Percentiles rank a stretch among this genome's conserved stretches.
These are phyloP conservation scores for Fusarium sp. DNA, from an alignment of 2,329 filamentous ascomycete genomes.

Conservation along the genomic window DNA sequence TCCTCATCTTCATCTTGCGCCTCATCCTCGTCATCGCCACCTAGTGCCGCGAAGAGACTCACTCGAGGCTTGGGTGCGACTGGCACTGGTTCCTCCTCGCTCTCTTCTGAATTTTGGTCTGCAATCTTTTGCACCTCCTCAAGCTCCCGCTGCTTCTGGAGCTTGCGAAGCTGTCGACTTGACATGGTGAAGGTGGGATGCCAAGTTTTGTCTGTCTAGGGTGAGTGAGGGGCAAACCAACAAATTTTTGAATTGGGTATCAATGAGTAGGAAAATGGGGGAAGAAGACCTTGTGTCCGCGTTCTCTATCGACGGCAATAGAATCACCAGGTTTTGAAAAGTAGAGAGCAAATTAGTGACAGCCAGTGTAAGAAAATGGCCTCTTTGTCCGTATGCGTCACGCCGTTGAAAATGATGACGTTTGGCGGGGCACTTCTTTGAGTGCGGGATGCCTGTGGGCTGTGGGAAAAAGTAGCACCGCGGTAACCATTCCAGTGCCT, in stretches of 20 bases:
- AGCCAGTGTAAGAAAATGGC: neutral
- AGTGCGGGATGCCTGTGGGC: neutral
- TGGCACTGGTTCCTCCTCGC: constrained; percentile 53
- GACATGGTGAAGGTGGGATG: constrained; percentile 59
- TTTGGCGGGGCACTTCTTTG: constrained; percentile 40
- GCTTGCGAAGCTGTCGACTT: constrained; percentile 66
- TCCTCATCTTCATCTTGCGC: constrained; percentile 56
- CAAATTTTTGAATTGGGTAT: neutral
- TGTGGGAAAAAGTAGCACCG: constrained; percentile 21
- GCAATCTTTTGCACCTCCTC: constrained; percentile 47
- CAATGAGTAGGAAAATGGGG: neutral
- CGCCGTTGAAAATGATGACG: constrained; percentile 44
- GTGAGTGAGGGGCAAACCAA: constrained; percentile 30
- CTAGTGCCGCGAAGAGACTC: constrained; percentile 69
- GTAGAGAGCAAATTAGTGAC: neutral
- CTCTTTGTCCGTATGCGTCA: constrained; percentile 40
- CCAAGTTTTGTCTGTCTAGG: constrained; percentile 14
- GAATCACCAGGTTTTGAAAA: neutral
- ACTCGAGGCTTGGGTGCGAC: constrained; percentile 57
- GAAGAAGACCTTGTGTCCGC: neutral
- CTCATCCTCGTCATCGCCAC: constrained; percentile 60
- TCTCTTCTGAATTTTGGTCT: constrained; percentile 46
- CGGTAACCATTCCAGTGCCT: neutral
- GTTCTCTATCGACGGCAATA: neutral
- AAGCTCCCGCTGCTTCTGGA: constrained; percentile 66